Conservation (phyloP, 2,329 filamentous ascomycete genomes). For the Dothideomycetes sp. region DNA sequence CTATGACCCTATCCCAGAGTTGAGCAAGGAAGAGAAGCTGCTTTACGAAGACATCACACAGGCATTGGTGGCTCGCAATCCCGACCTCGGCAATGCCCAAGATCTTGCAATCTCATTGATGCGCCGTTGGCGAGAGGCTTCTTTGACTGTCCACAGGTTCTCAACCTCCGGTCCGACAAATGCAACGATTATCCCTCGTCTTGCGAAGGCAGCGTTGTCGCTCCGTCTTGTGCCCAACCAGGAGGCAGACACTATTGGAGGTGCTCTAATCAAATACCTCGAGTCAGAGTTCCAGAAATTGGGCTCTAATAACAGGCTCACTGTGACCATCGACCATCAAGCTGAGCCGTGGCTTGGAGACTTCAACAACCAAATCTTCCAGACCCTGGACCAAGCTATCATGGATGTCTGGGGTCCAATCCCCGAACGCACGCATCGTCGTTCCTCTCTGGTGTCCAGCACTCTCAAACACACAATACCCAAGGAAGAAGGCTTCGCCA, state of each 20-base stretch:
- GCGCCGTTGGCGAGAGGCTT: slow-evolving; percentile 91
- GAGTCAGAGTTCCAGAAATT: slow-evolving; percentile 62
- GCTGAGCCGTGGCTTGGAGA: slow-evolving; percentile 96
- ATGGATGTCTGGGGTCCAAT: slow-evolving; percentile 70
- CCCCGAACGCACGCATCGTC: slow-evolving; percentile 33
- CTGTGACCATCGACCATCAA: slow-evolving; percentile 78
- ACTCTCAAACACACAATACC: slow-evolving; percentile 15
- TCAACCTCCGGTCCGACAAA: slow-evolving; percentile 83
- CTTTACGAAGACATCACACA: slow-evolving; percentile 78
- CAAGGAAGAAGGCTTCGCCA: slow-evolving; percentile 13
- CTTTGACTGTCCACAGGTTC: slow-evolving; percentile 86
- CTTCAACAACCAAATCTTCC: slow-evolving; percentile 81
- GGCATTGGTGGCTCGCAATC: slow-evolving; percentile 63
- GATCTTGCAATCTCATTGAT: slow-evolving; percentile 77
- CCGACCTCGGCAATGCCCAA: slow-evolving; percentile 53
- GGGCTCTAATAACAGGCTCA: slow-evolving; percentile 70
- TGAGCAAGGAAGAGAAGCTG: slow-evolving; percentile 65
- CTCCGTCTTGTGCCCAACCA: slow-evolving; percentile 90
- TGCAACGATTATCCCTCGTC: slow-evolving; percentile 81
- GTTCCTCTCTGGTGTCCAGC: slow-evolving; percentile 11
- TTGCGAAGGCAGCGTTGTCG: slow-evolving; percentile 80
- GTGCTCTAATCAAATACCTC: slow-evolving; percentile 58
- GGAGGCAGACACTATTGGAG: slow-evolving; percentile 68
- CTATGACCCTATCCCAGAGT: slow-evolving; percentile 71
- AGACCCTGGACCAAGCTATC: slow-evolving; percentile 76